A percentile compares a stretch with the other conserved stretches of the same genome.
phyloP scores from a whole-genome alignment of 306 rosid species.

The Argentina anserina region DNA sequence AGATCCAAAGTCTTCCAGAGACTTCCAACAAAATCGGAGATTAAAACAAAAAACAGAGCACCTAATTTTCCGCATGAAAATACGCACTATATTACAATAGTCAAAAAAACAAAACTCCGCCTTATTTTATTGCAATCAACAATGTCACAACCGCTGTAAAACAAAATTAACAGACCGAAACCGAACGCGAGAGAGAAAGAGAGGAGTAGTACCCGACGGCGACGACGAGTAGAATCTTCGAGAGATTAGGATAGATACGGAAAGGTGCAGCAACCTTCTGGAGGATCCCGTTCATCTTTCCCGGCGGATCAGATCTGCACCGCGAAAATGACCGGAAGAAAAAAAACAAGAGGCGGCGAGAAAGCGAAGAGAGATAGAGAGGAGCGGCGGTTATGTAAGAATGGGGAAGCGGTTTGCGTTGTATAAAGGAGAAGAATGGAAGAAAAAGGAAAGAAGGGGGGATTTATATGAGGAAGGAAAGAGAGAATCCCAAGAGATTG shows the following conservation, averaged over 20 bases:
- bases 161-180: neutral
- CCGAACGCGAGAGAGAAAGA: neutral
- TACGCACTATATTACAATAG: too few relatives aligned
- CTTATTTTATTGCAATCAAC: neutral
- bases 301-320: slow-evolving; percentile 18
- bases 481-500: slow-evolving; percentile 28
- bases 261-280: slow-evolving; percentile 46
- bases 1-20: neutral
- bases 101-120: too few relatives aligned
- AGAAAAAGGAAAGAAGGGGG: neutral
- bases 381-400: neutral
- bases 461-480: neutral
- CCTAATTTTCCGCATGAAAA: too few relatives aligned
- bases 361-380: neutral
- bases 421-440: neutral
- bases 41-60: neutral
- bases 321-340: slow-evolving; percentile 6
- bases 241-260: slow-evolving; percentile 43
- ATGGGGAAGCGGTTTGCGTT: neutral
- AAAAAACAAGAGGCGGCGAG: neutral
- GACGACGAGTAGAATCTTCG: slow-evolving; percentile 58
- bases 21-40: neutral
- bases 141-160: neutral
- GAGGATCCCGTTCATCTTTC: slow-evolving; percentile 48
- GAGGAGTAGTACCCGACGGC: slow-evolving; percentile 52